Evolutionary conservation across 441 rosid genomes (phyloP), one percentile per base, ranked within the genome.

Genomic region (Erodium texanum): DNA sequence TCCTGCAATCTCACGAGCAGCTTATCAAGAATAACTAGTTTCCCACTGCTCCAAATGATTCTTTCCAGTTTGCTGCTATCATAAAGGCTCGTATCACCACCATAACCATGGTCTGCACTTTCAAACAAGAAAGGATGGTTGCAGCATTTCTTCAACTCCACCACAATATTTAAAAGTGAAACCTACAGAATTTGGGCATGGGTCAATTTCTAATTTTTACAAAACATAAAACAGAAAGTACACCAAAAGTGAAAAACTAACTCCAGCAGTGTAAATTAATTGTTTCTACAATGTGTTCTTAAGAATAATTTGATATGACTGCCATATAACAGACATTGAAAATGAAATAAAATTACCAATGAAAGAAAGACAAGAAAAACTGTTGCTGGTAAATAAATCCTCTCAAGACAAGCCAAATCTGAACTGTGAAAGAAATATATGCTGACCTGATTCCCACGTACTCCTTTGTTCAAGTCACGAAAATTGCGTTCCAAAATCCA

Each of bases 91-190:
- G 68, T 70, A 65, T 87, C 86, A 79, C 98, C 96, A 66, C 99
- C 98, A 81, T 96, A 96, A 73, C 99, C 99, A 85, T 96, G 97
- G 80, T 92, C 99, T 8, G 99, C 99, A 79, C 98, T 96, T 87
- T 96, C 98, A 82, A 96, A 96, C 78, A 96, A 82, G 84, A 96
- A 96, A 50, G 99, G 99, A 71, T 96, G 99, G 67, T 96, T 96
- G 87, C 98, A 96, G 82, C 99, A 96, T 74, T 96, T 96, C 92
- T 96, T 96, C 88, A 96, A 74, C 85, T 96, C 99, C 70, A 96
- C 99, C 70, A 96, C 98, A 67, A 96, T 96, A 82, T 96, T 96
- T 76, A 96, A 73, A 79, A 96, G 98, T 27, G 99, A 96, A 77
- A 92, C 99, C 99, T 93, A 89, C 72, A 74, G 68, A 69, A 66